Evolutionary conservation across 768 basidiomycete species (phyloP).

Genomic region (Pleurotus pulmonarius): DNA sequence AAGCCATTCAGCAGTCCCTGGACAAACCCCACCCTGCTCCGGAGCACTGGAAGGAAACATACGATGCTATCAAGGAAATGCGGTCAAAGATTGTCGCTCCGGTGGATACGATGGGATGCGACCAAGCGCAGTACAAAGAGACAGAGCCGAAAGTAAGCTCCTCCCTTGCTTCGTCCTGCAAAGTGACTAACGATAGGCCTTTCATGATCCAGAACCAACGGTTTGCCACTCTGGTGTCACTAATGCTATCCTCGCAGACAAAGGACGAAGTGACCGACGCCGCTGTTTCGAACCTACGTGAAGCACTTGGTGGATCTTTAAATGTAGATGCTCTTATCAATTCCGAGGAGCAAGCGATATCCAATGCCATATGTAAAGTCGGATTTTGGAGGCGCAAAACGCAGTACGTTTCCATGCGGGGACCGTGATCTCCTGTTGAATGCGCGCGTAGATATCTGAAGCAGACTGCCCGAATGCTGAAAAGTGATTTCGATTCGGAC

Average conservation of each 20-base stretch:
- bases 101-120: constrained; percentile 92
- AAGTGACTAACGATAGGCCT: no score
- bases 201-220: constrained; percentile 58
- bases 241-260: constrained; percentile 96
- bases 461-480: constrained; percentile 63
- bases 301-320: constrained; percentile 73
- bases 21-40: constrained; percentile 66
- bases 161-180: not conserved
- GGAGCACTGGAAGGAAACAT: constrained; percentile 61
- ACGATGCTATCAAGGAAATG: constrained; percentile 74
- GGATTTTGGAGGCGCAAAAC: constrained; percentile 93
- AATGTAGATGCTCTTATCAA: constrained; percentile 66
- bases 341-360: constrained; percentile 60
- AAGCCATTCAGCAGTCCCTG: constrained; percentile 50
- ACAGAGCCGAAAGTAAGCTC: constrained; percentile 57
- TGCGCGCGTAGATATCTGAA: constrained; percentile 58
- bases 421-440: not conserved
- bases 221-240: constrained; percentile 81
- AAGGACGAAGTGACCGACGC: constrained; percentile 87
- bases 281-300: constrained; percentile 71
- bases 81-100: constrained; percentile 70
- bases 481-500: constrained; percentile 74
- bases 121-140: constrained; percentile 62
- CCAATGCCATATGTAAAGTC: constrained; percentile 80
- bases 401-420: constrained; percentile 40